A percentile compares a stretch with the other conserved stretches of the same genome.
These are phyloP conservation scores for Penicillium riverlandense DNA, from an alignment of 495 filamentous ascomycete species.

Conservation along the genomic window DNA sequence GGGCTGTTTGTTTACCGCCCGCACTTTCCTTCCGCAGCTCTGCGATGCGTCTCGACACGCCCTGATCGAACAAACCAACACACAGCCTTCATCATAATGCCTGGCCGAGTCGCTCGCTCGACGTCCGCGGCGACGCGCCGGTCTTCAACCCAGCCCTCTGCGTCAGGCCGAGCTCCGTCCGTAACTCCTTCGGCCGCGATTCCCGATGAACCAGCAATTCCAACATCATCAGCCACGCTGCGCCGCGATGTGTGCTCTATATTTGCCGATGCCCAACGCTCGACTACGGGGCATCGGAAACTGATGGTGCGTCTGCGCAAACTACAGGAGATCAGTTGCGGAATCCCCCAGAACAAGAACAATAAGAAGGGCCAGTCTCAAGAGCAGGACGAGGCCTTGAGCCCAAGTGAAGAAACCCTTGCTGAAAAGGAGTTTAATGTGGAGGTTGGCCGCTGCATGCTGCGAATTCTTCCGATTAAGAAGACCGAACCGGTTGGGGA, in stretches of 20 bases:
- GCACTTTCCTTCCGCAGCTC: constrained; percentile 13
- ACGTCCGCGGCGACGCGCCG: constrained; percentile 50
- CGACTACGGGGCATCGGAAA: constrained; percentile 83
- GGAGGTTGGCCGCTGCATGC: constrained; percentile 74
- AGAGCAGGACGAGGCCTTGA: constrained; percentile 29
- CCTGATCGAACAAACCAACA: constrained; percentile 14
- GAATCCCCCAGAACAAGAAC: constrained; percentile 51
- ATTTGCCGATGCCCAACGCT: constrained; percentile 82
- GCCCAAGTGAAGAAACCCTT: constrained; percentile 48
- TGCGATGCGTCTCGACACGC: constrained; percentile 19
- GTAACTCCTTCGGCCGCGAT: constrained; percentile 51
- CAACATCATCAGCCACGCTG: constrained; percentile 52
- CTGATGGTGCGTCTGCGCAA: constrained; percentile 79
- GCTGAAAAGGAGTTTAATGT: constrained; percentile 80
- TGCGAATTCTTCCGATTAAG: constrained; percentile 78
- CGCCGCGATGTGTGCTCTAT: constrained; percentile 70
- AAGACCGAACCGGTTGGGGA: constrained; percentile 90
- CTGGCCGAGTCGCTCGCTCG: constrained; percentile 52
- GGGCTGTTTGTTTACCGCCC: constrained; percentile 44
- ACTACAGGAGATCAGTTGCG: constrained; percentile 81
- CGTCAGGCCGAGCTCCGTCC: constrained; percentile 59
- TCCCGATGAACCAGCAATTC: constrained; percentile 59
- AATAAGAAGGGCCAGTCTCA: constrained; percentile 37
- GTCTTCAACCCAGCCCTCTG: constrained; percentile 47
- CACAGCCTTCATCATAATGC: constrained; percentile 39